A percentile compares a stretch with the other conserved stretches of the same genome.
phyloP scores from a whole-genome alignment of 768 basidiomycete species.

The Mycena albidolilacea region DNA sequence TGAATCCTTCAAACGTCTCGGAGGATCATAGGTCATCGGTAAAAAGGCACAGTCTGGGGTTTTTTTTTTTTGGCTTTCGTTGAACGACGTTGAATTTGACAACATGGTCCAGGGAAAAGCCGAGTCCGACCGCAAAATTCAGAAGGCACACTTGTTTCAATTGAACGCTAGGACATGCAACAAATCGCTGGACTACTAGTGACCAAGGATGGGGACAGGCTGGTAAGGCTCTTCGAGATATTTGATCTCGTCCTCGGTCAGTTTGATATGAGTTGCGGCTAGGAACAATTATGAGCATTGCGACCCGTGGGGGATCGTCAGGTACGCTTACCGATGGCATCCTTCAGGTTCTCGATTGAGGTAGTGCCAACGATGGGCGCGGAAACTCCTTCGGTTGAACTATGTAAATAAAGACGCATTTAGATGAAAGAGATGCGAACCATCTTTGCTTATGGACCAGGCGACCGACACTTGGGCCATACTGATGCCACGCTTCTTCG shows the following conservation, averaged over 20 bases:
- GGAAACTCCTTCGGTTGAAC: conserved; percentile 53
- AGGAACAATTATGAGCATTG: neutral
- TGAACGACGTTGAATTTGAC: too few relatives aligned
- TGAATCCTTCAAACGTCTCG: too few relatives aligned
- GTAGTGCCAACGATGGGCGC: conserved; percentile 74
- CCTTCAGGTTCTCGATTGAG: conserved; percentile 64
- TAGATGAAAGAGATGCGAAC: neutral
- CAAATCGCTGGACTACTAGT: neutral
- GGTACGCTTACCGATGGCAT: conserved; percentile 60
- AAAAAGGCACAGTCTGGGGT: too few relatives aligned
- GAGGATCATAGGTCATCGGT: too few relatives aligned
- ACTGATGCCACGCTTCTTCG: conserved; percentile 62
- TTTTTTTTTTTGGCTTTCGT: too few relatives aligned
- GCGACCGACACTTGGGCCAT: conserved; percentile 75
- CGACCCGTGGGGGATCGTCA: neutral
- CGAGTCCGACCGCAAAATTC: too few relatives aligned
- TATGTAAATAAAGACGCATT: too few relatives aligned
- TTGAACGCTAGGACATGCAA: too few relatives aligned
- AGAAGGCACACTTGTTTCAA: too few relatives aligned
- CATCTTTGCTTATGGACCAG: conserved; percentile 63
- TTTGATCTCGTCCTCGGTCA: conserved; percentile 30
- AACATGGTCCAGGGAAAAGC: too few relatives aligned
- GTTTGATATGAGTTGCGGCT: conserved; percentile 27
- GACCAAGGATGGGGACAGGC: conserved; percentile 14
- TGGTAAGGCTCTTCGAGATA: conserved; percentile 29